Evolutionary conservation across 805 yeast species (phyloP).

Genomic region (Candida maltosa): DNA sequence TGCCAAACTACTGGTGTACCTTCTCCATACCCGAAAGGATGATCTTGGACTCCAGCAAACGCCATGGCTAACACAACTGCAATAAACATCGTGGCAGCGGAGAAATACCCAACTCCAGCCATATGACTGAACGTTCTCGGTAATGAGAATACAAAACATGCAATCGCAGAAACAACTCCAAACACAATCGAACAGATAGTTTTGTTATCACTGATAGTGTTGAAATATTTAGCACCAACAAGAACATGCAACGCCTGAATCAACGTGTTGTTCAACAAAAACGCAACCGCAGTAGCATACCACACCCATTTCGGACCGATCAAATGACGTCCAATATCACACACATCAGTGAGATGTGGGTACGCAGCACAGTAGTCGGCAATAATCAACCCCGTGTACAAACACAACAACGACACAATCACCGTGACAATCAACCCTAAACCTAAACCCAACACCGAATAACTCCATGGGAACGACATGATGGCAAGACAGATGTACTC

Average conservation of each 20-base stretch:
- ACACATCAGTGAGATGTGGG: conserved; percentile 50
- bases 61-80: conserved; percentile 51
- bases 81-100: conserved; percentile 56
- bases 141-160: conserved; percentile 49
- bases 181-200: conserved; percentile 52
- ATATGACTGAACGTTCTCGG: conserved; percentile 56
- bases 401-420: conserved; percentile 46
- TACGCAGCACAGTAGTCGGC: conserved; percentile 52
- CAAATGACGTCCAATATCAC: conserved; percentile 58
- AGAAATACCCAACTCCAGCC: conserved; percentile 49
- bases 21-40: conserved; percentile 39
- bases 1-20: conserved; percentile 40
- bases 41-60: conserved; percentile 51
- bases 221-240: conserved; percentile 58
- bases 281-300: conserved; percentile 55
- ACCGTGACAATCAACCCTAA: conserved; percentile 56
- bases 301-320: conserved; percentile 49
- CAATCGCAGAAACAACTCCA: conserved; percentile 45
- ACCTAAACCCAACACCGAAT: conserved; percentile 54
- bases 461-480: conserved; percentile 67
- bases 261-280: conserved; percentile 52
- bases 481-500: conserved; percentile 63
- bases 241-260: conserved; percentile 59
- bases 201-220: conserved; percentile 47
- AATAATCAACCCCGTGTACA: conserved; percentile 55